Base-by-base conservation (phyloP, 2,329 filamentous ascomycete genomes). In the Didymella segeticola region DNA sequence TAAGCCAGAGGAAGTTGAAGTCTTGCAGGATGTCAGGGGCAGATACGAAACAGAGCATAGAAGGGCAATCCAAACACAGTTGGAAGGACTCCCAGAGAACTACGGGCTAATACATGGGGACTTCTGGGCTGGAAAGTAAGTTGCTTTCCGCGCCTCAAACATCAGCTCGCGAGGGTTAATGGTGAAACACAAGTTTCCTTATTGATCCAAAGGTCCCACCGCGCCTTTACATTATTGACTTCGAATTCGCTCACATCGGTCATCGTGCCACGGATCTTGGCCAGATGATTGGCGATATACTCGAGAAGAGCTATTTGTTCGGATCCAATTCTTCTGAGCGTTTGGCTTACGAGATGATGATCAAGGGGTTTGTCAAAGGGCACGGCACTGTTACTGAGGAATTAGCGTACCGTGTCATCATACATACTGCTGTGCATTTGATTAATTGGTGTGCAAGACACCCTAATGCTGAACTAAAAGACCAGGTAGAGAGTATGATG, bases 51-150 rank as follows among this genome's bases (percentile, higher is more conserved):
- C 6, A 8, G 33, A 47, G 23, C n/a, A 20, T 8, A 15, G 29
- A 15, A n/a, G 29, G 6, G 22, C n/a, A 27, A 1, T 8, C 7
- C 6, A 6, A 29, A 14, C 29, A 12, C 8, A 14, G 29, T 5
- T 14, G 5, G 8, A n/a, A 27, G 4, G 15, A 27, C 4, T 2
- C 19, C 10, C 20, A 23, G 12, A n/a, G 5, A 9, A 14, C n/a
- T 45, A 7, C 12, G 33, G 43, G 3, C 31, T 47, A 9, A 30
- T 47, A 20, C 43, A 47, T 9, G 43, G 23, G 25, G 43, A 47
- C 17, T 47, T 47, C 11, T 47, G 43, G 43, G 38, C 33, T 15
- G 43, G 43, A 20, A 47, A 47, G 43, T 47, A 30, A 22, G 31
- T 36, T n/a, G 8, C 11, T 30, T 6, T 6, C 15, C 15, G n/a